These are phyloP conservation scores for Populus euphratica DNA, from an alignment of 345 rosid genomes.

Conservation along the genomic window DNA sequence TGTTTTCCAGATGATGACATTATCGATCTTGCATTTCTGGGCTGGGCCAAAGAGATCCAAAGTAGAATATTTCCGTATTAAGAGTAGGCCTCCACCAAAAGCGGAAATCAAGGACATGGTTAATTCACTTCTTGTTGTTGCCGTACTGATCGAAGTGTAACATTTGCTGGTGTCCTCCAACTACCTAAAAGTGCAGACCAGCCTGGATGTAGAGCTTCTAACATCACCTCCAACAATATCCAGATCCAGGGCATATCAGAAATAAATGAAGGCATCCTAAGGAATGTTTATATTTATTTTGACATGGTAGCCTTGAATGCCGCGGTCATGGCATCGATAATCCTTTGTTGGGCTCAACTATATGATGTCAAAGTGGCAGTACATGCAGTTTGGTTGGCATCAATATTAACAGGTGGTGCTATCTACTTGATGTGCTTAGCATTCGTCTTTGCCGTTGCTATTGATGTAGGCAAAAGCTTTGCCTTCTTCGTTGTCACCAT, in stretches of 20 bases:
- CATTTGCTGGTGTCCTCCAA: slow-evolving; percentile 22
- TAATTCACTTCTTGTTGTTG: slow-evolving; percentile 20
- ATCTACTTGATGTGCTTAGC: neutral
- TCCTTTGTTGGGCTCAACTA: neutral
- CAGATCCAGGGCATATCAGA: too few relatives aligned
- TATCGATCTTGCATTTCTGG: neutral
- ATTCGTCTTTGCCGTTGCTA: neutral
- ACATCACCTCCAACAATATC: too few relatives aligned
- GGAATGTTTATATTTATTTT: neutral
- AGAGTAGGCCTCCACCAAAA: too few relatives aligned
- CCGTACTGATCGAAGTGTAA: slow-evolving; percentile 18
- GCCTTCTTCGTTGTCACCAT: neutral
- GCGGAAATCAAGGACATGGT: slow-evolving; percentile 11
- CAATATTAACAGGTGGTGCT: neutral
- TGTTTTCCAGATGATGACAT: neutral
- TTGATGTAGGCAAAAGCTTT: neutral
- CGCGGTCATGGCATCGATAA: neutral
- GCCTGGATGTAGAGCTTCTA: too few relatives aligned
- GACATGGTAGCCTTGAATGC: neutral
- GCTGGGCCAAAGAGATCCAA: too few relatives aligned
- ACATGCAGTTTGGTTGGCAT: neutral
- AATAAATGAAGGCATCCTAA: neutral
- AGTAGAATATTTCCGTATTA: neutral
- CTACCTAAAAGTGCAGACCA: neutral
- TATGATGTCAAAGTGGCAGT: neutral